Conservation (phyloP, 192 early-diverging fungal genomes). For the Geranomyces variabilis region DNA sequence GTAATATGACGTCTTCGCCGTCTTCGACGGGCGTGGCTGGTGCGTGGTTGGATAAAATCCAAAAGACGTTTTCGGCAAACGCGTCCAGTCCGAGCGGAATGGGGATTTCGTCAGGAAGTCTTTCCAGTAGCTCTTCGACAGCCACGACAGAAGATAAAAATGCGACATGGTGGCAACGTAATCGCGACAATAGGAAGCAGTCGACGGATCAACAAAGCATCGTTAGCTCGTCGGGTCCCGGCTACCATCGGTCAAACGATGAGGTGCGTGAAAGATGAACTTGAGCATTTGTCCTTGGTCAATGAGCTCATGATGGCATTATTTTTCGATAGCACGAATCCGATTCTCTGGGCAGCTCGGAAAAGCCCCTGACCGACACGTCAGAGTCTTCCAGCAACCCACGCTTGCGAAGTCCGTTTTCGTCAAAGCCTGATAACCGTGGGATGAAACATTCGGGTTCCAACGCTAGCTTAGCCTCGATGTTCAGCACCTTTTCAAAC, state of each 20-base stretch:
- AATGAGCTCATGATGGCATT: no score
- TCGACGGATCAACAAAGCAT: conserved; percentile 6
- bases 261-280: not conserved
- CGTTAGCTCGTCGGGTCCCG: conserved; percentile 12
- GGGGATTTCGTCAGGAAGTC: not conserved
- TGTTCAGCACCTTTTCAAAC: conserved; percentile 33
- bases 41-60: conserved; percentile 29
- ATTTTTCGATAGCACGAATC: not conserved
- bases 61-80: conserved; percentile 16
- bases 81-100: not conserved
- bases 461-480: conserved; percentile 27
- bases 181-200: not conserved
- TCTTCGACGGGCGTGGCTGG: conserved; percentile 7
- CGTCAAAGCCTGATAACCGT: not conserved
- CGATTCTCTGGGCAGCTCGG: not conserved
- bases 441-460: conserved; percentile 21
- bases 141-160: conserved; percentile 18
- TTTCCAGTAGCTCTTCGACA: conserved; percentile 26
- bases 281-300: no score
- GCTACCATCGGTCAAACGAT: not conserved
- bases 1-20: not conserved
- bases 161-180: conserved; percentile 4
- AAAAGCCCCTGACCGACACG: not conserved
- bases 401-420: conserved; percentile 11
- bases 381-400: conserved; percentile 4